Base-by-base conservation (phyloP, 108 stramenopile genomes). In the Cyclotella atomus region DNA sequence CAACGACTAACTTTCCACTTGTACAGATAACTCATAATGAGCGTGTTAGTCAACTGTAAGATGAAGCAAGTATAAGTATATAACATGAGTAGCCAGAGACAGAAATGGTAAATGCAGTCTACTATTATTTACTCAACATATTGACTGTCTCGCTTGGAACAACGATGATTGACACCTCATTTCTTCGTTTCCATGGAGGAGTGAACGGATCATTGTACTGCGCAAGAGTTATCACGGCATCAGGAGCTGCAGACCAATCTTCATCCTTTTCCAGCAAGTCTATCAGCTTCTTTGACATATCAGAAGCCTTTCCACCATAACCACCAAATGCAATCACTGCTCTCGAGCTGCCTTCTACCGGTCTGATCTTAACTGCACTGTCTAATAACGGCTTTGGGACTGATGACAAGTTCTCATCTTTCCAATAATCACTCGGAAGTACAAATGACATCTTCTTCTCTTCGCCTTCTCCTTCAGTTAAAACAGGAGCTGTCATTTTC, bases 141-240 rank as follows among this genome's bases (percentile, higher is more conserved):
- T 41, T 41, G 38, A 41, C 12, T 32, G 47, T 28, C 21, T 50
- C 27, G 41, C 59, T 62, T 33, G 69, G 34, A 44, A 50, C 55
- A 30, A 89, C 87, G 28, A 53, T n/a, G 21, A 93, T 53, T 1
- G 93, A 94, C 15, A 98, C 91, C 55, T 97, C 96, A 60, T 98
- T 98, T 32, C 91, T 78, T 16, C 96, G 81, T 28, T 88, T 84
- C 97, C 97, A 97, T 9, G 96, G 96, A 1, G 92, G 89, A 0
- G 97, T 97, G 69, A 97, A 98, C 3, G 97, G 97, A 65, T 97
- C 96, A 64, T 98, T 98, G 83, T 98, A 98, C 70, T 96, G 96
- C 5, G 96, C 89, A 15, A 90, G 56, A 6, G 79, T 77, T 9
- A 83, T 76, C 12, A 73, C 45, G 3, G 68, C 75, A 23, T 70